A percentile compares a stretch with the other conserved stretches of the same genome.
Conservation (phyloP, 208 protist species). For the Trypanosoma conorhini region DNA sequence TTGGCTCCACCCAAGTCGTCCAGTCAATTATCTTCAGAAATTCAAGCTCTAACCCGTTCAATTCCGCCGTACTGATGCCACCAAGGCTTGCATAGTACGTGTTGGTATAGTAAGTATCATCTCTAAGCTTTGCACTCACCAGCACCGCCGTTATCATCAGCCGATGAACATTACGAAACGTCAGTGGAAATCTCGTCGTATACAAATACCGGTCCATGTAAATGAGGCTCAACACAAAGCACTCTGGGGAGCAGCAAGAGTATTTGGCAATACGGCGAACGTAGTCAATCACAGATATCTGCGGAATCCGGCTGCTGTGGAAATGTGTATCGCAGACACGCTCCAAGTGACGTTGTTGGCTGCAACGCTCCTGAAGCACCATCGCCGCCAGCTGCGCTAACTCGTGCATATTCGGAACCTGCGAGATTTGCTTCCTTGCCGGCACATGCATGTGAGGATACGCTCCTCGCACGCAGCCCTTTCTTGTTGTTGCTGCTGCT, state of each 20-base stretch:
- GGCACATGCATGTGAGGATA: slow-evolving; percentile 1
- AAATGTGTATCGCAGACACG: slow-evolving; percentile 41
- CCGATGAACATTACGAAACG: slow-evolving; percentile 73
- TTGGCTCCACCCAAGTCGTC: slow-evolving; percentile 75
- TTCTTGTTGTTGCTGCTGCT: not conserved
- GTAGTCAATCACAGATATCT: slow-evolving; percentile 89
- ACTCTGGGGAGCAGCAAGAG: slow-evolving; percentile 85
- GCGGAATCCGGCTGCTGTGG: slow-evolving; percentile 73
- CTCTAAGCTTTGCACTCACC: slow-evolving; percentile 79
- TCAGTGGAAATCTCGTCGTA: slow-evolving; percentile 55
- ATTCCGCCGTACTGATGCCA: slow-evolving; percentile 52
- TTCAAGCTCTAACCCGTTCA: slow-evolving; percentile 78
- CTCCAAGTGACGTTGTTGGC: slow-evolving; percentile 32
- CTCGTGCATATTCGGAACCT: slow-evolving; percentile 30
- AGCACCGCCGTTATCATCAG: slow-evolving; percentile 66
- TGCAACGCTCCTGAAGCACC: slow-evolving; percentile 70
- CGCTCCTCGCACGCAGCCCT: not conserved
- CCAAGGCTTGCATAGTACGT: slow-evolving; percentile 80
- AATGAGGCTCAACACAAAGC: slow-evolving; percentile 90
- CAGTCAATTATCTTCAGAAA: slow-evolving; percentile 82
- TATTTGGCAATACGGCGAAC: slow-evolving; percentile 92
- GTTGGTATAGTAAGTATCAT: slow-evolving; percentile 88
- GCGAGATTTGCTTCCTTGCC: not conserved
- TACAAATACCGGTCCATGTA: slow-evolving; percentile 89
- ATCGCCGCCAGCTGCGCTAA: slow-evolving; percentile 54